Base-by-base conservation (phyloP, 1,139 yeast species). In the Yamadazyma sp. region DNA sequence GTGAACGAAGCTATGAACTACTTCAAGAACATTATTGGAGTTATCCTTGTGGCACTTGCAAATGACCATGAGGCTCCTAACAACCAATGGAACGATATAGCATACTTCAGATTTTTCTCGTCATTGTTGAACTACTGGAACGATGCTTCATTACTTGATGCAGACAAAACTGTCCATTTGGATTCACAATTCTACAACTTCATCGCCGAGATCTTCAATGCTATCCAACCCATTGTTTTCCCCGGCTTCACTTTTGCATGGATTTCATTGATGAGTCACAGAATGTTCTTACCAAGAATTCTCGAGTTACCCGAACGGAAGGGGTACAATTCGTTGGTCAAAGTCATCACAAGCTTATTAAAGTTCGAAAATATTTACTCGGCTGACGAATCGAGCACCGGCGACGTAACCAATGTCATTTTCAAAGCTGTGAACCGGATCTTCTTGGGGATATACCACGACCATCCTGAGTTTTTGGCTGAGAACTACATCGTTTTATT, bases 161-260 rank as follows among this genome's bases (percentile, higher is more conserved):
- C 45, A 5, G 42, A 51, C 5, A 70, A 67, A 2, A 65, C 73
- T 3, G 42, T 38, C 1, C 63, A 58, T 23, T 60, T 69, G 40
- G 74, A 72, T 47, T 42, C 32, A 4, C 73, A 73, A 35, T 77
- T 86, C 49, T 87, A 77, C 61, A 62, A 75, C 32, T 66, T 73
- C 15, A 58, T 91, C 44, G 88, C 91, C 1, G 88, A 87, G 28
- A 73, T 79, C 31, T 73, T 92, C 54, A 79, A 81, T 45, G 72
- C 84, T 6, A 66, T 87, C 41, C 98, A 94, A 62, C 98, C 98
- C 7, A 67, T 86, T 33, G 84, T 92, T 2, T 86, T 85, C 70
- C 97, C 98, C 1, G 97, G 95, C 0, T 92, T 92, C 57, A 81
- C 96, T 0, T 89, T 92, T 72, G 94, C 96, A 1, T 92, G 98